Conservation (phyloP, 179 eudicot genomes). For the Silene noctiflora region DNA sequence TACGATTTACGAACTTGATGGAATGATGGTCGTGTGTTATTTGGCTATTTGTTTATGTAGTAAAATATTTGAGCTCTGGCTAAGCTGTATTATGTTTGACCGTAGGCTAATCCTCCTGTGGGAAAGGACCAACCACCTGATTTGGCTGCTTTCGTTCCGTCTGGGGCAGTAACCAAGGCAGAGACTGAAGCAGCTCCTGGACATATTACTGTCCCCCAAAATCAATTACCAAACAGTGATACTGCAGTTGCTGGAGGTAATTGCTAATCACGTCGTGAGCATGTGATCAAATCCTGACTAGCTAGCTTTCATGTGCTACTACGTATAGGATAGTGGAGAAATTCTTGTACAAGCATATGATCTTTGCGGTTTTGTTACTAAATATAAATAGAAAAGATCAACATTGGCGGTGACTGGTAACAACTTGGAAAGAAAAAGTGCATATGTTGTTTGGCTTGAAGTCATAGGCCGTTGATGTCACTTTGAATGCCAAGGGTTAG, state of each 20-base stretch:
- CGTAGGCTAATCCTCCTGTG: conserved; percentile 79
- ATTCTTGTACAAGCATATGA: background rate
- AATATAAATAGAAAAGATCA: conserved; percentile 4
- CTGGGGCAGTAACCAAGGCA: conserved; percentile 45
- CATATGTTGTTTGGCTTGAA: background rate
- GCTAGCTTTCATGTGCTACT: background rate
- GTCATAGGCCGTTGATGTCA: background rate
- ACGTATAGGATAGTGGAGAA: background rate
- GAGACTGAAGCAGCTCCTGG: conserved; percentile 42
- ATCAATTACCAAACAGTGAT: conserved; percentile 25
- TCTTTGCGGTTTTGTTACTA: background rate
- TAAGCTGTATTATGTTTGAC: conserved; percentile 23
- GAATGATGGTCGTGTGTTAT: background rate
- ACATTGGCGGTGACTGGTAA: background rate
- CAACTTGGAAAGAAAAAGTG: background rate
- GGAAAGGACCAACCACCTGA: conserved; percentile 99
- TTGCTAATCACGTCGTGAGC: conserved; percentile 2
- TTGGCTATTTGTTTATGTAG: conserved; percentile 10
- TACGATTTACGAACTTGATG: conserved; percentile 2
- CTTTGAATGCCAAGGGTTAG: background rate
- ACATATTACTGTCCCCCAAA: conserved; percentile 32
- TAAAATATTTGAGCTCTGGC: background rate
- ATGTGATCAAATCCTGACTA: background rate
- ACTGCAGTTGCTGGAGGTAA: conserved; percentile 46
- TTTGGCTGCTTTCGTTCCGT: conserved; percentile 81